Evolutionary conservation across 225 moss, liverwort and hornwort species (phyloP).

Genomic region (Climacium dendroides): DNA sequence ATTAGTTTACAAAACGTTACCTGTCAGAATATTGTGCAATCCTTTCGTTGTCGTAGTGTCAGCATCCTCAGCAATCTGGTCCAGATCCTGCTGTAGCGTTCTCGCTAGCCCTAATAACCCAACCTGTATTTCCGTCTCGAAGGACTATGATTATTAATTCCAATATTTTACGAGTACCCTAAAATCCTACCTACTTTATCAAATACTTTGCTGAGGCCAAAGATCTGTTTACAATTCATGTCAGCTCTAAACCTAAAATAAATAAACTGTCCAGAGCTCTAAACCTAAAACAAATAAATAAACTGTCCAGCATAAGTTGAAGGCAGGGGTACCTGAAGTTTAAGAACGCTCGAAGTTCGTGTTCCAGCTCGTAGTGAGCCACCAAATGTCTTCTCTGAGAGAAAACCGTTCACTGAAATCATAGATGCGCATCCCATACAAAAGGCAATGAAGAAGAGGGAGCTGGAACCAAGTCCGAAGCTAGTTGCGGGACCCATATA

Average conservation of each 20-base stretch:
- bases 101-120: slow-evolving; percentile 42
- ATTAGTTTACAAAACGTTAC: not conserved
- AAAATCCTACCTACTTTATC: not conserved
- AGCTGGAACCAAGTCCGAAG: slow-evolving; percentile 28
- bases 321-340: slow-evolving; percentile 20
- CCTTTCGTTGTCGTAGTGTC: slow-evolving; percentile 40
- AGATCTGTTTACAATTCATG: not conserved
- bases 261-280: not conserved
- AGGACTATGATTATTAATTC: not conserved
- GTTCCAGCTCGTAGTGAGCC: slow-evolving; percentile 22
- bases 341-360: slow-evolving; percentile 28
- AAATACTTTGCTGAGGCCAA: not conserved
- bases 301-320: not conserved
- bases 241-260: not conserved
- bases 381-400: slow-evolving; percentile 29
- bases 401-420: slow-evolving; percentile 23
- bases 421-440: slow-evolving; percentile 35
- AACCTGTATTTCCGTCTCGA: slow-evolving; percentile 15
- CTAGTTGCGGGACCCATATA: slow-evolving; percentile 32
- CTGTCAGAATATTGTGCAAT: slow-evolving; percentile 34
- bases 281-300: not conserved
- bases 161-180: not conserved
- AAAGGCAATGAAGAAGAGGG: slow-evolving; percentile 33
- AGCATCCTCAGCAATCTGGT: slow-evolving; percentile 42
- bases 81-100: slow-evolving; percentile 34